Evolutionary conservation across 805 yeast species (phyloP), one percentile per base, ranked within the genome.

Genomic region (Saccharomyces kudriavzevii): DNA sequence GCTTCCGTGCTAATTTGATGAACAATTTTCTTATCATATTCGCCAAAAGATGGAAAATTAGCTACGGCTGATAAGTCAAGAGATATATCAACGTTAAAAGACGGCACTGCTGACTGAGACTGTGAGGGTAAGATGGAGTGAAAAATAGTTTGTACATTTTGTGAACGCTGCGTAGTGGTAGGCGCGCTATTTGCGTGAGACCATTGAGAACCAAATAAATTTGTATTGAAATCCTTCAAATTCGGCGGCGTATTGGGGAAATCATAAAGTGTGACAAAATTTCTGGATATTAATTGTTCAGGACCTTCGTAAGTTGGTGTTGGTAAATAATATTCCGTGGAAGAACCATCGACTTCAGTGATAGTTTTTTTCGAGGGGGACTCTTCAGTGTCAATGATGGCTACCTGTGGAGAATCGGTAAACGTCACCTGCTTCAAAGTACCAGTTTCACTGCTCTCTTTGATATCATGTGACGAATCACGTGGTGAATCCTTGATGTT

Each of bases 191-290:
- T 35, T 6, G 22, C 22, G 27, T 20, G 4, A 1, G 74, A 53
- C 9, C 88, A 72, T 54, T 84, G 84, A 9, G 72, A 66, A 1
- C 96, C 96, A 58, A 89, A 77, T n/a, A 87, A 64, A n/a, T 59
- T 54, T 13, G 54, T 48, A 20, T 56, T 60, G 17, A 35, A 8
- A 35, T 35, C 43, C 22, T 35, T 35, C 22, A 35, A 17, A 17
- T 35, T 17, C 2, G 43, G 43, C 11, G 43, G 24, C 22, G 24
- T 43, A 25, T 51, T 49, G 6, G 60, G 60, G 48, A 56, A 63
- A 40, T 78, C 79, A 55, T 82, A 75, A 47, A 87, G 71, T 1
- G 80, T 74, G 0, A 89, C 66, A 45, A 72, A 72, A 59, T 84
- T 82, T 35, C 79, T 74, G 1, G 82, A 75, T 1, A 85, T 82